Conservation (phyloP, 192 early-diverging fungal genomes). For the Coemansia pectinata region DNA sequence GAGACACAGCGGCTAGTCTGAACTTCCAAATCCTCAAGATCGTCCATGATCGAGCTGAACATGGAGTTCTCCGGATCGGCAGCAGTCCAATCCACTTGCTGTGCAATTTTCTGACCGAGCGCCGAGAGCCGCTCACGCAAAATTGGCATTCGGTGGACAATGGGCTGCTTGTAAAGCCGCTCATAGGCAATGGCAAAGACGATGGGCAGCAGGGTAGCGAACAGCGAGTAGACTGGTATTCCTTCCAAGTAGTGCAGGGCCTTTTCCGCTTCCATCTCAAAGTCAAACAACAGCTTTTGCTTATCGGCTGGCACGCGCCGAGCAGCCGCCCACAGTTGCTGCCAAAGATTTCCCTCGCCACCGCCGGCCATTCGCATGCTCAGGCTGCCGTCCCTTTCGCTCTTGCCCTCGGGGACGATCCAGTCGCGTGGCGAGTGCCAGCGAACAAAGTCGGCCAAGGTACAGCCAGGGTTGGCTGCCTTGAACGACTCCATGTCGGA, state of each 20-base stretch:
- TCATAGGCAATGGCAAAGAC: conserved; percentile 78
- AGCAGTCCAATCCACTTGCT: conserved; percentile 25
- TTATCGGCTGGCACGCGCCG: conserved; percentile 60
- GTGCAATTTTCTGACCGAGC: conserved; percentile 30
- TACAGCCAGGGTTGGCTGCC: conserved; percentile 82
- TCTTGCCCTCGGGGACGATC: conserved; percentile 62
- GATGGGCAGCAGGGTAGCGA: conserved; percentile 70
- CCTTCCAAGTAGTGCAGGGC: conserved; percentile 70
- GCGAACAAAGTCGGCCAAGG: conserved; percentile 86
- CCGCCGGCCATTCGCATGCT: conserved; percentile 74
- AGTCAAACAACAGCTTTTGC: conserved; percentile 83
- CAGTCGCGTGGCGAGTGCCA: conserved; percentile 97
- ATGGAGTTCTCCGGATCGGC: conserved; percentile 40
- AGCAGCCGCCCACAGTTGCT: conserved; percentile 76
- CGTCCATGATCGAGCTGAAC: conserved; percentile 45
- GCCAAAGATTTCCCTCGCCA: conserved; percentile 80
- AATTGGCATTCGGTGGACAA: conserved; percentile 30
- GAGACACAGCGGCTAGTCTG: conserved; percentile 48
- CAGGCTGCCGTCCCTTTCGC: conserved; percentile 50
- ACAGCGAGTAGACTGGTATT: conserved; percentile 58
- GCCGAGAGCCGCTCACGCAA: conserved; percentile 24
- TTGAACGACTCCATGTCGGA: conserved; percentile 93
- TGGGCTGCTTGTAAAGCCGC: conserved; percentile 55
- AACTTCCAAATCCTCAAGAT: conserved; percentile 45
- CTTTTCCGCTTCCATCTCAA: conserved; percentile 73